These are phyloP conservation scores for Carnegiea gigantea DNA, from an alignment of 179 eudicot genomes.

Conservation along the genomic window DNA sequence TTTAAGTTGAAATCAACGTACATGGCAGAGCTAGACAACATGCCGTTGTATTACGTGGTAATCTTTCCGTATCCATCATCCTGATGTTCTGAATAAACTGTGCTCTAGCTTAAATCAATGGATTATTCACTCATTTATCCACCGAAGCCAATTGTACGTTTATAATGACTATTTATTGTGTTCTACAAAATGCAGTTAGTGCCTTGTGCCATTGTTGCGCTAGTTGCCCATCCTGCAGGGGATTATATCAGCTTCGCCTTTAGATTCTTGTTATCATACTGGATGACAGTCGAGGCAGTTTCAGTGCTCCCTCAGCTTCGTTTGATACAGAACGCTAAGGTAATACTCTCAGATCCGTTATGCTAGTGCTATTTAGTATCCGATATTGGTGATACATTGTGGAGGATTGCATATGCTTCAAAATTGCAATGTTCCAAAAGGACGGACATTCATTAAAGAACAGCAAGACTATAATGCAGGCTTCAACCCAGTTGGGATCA, in stretches of 20 bases:
- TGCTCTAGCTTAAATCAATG: background rate
- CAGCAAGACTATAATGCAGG: background rate
- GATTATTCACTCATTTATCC: background rate
- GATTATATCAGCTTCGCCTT: constrained; percentile 26
- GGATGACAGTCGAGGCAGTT: constrained; percentile 64
- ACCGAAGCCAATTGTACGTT: background rate
- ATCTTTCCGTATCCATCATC: background rate
- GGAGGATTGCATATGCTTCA: background rate
- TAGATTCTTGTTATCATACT: constrained; percentile 59
- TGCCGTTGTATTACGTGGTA: constrained; percentile 76
- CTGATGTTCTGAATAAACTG: background rate
- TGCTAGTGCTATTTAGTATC: background rate
- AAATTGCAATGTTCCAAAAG: background rate
- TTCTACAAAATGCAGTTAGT: constrained; percentile 45
- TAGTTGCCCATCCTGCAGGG: constrained; percentile 60
- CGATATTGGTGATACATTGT: background rate
- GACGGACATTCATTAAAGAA: background rate
- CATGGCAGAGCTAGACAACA: constrained; percentile 56
- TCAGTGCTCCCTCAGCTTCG: constrained; percentile 90
- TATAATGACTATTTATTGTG: background rate
- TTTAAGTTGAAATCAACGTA: constrained; percentile 71
- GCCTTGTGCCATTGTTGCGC: constrained; percentile 61
- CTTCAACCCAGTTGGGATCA: background rate
- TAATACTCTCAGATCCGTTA: constrained; percentile 8
- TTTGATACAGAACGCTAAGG: constrained; percentile 88